Conservation (phyloP, 176 grass and related monocot species). For the Zea mays region DNA sequence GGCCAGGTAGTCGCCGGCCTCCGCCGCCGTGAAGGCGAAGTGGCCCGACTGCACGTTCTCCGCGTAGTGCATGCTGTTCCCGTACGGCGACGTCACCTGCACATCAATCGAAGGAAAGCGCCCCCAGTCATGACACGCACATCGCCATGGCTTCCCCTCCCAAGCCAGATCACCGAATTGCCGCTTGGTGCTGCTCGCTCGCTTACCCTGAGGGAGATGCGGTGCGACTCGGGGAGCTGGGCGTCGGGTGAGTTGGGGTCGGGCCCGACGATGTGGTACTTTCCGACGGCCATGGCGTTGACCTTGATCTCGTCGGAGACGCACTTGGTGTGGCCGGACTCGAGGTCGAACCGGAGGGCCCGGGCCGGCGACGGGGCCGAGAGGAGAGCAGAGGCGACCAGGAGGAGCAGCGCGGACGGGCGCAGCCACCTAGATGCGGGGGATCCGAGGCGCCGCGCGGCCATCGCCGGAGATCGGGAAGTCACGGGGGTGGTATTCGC, state of each 20-base stretch:
- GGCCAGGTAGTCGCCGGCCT: conserved; percentile 86
- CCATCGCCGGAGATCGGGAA: conserved; percentile 58
- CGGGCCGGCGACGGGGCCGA: conserved; percentile 22
- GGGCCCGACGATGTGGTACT: conserved; percentile 70
- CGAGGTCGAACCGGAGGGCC: conserved; percentile 76
- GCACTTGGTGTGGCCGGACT: conserved; percentile 96
- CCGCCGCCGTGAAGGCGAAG: conserved; percentile 78
- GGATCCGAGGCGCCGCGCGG: conserved; percentile 39
- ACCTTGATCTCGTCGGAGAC: conserved; percentile 94
- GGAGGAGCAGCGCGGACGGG: conserved; percentile 27
- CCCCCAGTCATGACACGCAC: neutral
- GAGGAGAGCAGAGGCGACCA: conserved; percentile 27
- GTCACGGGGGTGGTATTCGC: conserved; percentile 27
- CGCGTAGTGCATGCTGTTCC: conserved; percentile 82
- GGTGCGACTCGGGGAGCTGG: conserved; percentile 80
- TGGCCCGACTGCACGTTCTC: conserved; percentile 83
- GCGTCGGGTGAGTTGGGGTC: conserved; percentile 53
- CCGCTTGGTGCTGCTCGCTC: neutral
- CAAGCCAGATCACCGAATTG: neutral
- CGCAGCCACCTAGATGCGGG: conserved; percentile 20
- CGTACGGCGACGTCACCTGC: conserved; percentile 91
- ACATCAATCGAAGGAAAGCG: neutral
- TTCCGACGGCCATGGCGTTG: conserved; percentile 79
- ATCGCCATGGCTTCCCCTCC: conserved; percentile 7
- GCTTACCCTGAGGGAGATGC: conserved; percentile 79